phyloP scores from a whole-genome alignment of 192 early-diverging fungal species.

The Entomortierella lignicola region DNA sequence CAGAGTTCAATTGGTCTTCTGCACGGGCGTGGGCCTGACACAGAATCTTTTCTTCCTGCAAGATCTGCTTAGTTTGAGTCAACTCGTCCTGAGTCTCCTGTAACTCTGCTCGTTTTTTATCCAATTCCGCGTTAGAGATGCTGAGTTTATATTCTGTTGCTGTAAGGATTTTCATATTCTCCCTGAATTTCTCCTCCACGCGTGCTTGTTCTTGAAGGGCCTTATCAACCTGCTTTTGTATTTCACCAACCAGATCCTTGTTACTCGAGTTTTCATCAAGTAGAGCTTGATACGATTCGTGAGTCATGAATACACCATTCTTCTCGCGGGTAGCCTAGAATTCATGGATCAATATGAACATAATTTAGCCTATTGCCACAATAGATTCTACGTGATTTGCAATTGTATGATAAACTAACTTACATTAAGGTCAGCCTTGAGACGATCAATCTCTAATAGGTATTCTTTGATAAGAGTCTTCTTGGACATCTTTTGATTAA shows the following conservation, averaged over 20 bases:
- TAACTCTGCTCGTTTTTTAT: conserved; percentile 35
- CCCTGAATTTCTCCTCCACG: conserved; percentile 53
- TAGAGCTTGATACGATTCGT: conserved; percentile 70
- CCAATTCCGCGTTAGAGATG: conserved; percentile 40
- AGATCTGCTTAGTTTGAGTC: conserved; percentile 27
- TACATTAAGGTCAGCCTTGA: conserved; percentile 80
- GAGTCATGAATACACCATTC: conserved; percentile 83
- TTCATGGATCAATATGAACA: neutral
- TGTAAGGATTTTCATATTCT: conserved; percentile 40
- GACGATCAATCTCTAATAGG: conserved; percentile 79
- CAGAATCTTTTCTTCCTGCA: conserved; percentile 52
- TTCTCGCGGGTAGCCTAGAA: conserved; percentile 79
- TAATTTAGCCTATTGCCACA: no score
- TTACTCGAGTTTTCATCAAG: conserved; percentile 58
- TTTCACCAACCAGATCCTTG: conserved; percentile 46
- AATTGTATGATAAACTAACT: conserved; percentile 1
- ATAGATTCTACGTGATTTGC: no score
- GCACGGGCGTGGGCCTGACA: conserved; percentile 61
- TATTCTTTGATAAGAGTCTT: conserved; percentile 86
- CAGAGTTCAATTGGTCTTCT: conserved; percentile 51
- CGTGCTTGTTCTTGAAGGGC: conserved; percentile 45
- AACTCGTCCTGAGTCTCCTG: conserved; percentile 29
- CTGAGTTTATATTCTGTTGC: conserved; percentile 44
- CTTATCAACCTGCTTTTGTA: conserved; percentile 35
- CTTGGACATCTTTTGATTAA: conserved; percentile 85